A percentile compares a stretch with the other conserved stretches of the same genome.
phyloP scores from a whole-genome alignment of 2,329 filamentous ascomycete genomes.

The Monilinia fructigena region DNA sequence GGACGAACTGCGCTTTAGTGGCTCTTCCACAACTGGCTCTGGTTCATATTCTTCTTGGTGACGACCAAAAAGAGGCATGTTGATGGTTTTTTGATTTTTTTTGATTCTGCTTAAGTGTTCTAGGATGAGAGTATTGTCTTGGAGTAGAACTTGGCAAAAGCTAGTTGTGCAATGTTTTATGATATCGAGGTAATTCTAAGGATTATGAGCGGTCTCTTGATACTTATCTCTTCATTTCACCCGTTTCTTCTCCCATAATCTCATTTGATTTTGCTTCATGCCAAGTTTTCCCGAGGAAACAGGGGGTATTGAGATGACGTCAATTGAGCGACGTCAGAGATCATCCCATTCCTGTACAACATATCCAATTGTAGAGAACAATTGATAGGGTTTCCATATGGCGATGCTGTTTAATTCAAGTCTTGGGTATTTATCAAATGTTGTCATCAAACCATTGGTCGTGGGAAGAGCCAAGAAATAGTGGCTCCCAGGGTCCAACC shows the following conservation, averaged over 20 bases:
- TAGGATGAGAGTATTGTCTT: not conserved
- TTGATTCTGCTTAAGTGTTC: not conserved
- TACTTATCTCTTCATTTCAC: not conserved
- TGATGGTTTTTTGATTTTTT: constrained; percentile 4
- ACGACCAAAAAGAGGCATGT: constrained; percentile 19
- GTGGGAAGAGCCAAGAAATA: not conserved
- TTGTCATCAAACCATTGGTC: not conserved
- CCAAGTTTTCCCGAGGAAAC: not conserved
- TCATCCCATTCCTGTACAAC: not conserved
- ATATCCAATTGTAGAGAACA: not conserved
- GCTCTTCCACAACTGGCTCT: constrained; percentile 17
- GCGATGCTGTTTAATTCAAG: not conserved
- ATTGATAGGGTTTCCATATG: not conserved
- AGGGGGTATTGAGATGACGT: constrained; percentile 12
- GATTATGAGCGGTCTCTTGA: not conserved
- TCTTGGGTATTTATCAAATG: not conserved
- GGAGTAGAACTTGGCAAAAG: not conserved
- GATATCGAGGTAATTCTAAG: not conserved
- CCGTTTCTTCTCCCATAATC: not conserved
- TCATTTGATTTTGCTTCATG: constrained; percentile 1
- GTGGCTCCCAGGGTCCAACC: too few species aligned
- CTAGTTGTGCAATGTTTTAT: not conserved
- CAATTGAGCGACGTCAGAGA: constrained; percentile 7
- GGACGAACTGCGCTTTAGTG: constrained; percentile 16
- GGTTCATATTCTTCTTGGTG: constrained; percentile 15